A percentile compares a stretch with the other conserved stretches of the same genome.
These are phyloP conservation scores for Centaurea solstitialis DNA, from an alignment of 129 eudicot species.

Conservation along the genomic window DNA sequence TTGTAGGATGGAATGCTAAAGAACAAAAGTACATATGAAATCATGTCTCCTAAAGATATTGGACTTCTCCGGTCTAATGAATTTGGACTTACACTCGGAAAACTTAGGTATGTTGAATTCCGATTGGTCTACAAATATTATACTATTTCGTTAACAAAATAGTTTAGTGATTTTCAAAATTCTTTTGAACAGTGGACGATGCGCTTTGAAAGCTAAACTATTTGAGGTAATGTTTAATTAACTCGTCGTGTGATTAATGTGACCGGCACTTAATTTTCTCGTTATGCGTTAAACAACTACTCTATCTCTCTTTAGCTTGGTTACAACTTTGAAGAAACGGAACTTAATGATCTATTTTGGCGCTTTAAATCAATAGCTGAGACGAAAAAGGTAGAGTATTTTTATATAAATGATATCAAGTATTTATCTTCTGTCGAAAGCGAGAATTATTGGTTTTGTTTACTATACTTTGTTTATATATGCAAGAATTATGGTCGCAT, in stretches of 20 bases:
- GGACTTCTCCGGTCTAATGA: constrained; percentile 43
- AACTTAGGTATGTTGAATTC: constrained; percentile 57
- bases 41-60: background rate
- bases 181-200: constrained; percentile 67
- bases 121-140: no score
- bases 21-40: background rate
- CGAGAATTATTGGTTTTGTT: no score
- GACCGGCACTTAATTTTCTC: background rate
- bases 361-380: constrained; percentile 76
- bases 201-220: constrained; percentile 70
- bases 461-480: background rate
- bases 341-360: constrained; percentile 73
- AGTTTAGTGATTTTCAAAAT: background rate
- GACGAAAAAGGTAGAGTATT: constrained; percentile 54
- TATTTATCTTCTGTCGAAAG: background rate
- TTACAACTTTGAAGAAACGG: constrained; percentile 53
- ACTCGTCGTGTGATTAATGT: background rate
- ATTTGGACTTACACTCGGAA: constrained; percentile 85
- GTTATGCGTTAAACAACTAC: background rate
- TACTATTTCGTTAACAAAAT: no score
- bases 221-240: constrained; percentile 43
- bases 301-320: constrained; percentile 54
- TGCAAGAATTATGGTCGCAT: background rate
- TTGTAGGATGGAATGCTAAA: no score
- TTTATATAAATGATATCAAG: background rate